phyloP scores from a whole-genome alignment of 2,329 filamentous ascomycete genomes.

The Podosphaera aphanis region DNA sequence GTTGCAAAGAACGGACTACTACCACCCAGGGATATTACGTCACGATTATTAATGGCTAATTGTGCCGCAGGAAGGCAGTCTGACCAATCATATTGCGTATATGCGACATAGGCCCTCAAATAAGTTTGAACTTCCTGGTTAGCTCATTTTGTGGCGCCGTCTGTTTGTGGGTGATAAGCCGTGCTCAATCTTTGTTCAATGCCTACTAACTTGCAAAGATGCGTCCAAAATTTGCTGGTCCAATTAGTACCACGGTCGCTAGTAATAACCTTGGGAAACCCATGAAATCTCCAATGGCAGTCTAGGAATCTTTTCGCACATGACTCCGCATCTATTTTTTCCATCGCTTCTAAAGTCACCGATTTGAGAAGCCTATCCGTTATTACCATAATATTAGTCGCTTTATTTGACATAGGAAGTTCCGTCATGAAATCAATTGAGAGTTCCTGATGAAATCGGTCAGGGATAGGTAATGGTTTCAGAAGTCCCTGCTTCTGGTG shows the following conservation, averaged over 20 bases:
- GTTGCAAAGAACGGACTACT: constrained; percentile 1
- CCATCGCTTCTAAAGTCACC: neutral
- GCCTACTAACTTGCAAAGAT: neutral
- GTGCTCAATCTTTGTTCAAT: constrained; percentile 1
- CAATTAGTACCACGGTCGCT: neutral
- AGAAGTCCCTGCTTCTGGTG: neutral
- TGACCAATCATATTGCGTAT: neutral
- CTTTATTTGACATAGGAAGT: neutral
- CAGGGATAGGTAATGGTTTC: neutral
- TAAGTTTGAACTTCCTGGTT: constrained; percentile 1
- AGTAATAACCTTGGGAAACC: neutral
- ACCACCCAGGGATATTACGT: neutral
- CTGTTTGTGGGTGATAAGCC: neutral
- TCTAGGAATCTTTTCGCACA: neutral
- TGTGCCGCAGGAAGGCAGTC: neutral
- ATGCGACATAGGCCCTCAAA: neutral
- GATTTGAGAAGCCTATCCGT: neutral
- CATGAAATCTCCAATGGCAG: neutral
- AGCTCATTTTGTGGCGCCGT: neutral
- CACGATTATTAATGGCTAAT: constrained; percentile 1
- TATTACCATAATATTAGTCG: constrained; percentile 1
- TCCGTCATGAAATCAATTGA: neutral
- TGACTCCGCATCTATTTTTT: neutral
- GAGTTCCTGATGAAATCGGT: neutral
- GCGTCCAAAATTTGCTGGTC: neutral